Evolutionary conservation across 1,139 yeast genomes (phyloP).

Genomic region (Sugiyamaella grinbergsii): DNA sequence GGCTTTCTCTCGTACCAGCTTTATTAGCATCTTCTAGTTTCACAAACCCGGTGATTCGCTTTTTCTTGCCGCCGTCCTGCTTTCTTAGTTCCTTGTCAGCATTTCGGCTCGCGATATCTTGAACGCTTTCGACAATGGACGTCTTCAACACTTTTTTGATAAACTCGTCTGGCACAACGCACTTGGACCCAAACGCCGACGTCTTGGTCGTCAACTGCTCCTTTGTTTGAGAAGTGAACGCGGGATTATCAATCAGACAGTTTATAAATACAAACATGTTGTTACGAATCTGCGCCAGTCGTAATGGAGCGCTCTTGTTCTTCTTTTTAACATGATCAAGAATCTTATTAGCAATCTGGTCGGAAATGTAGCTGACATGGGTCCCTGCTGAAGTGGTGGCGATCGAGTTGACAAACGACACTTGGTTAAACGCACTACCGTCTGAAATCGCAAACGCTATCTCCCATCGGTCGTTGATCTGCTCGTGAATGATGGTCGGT

Average conservation of each 20-base stretch:
- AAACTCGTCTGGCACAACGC: constrained; percentile 72
- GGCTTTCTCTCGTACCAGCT: constrained; percentile 94
- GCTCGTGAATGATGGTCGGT: constrained; percentile 78
- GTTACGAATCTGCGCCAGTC: constrained; percentile 85
- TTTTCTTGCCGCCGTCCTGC: constrained; percentile 92
- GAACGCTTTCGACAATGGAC: constrained; percentile 77
- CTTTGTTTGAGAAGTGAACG: constrained; percentile 96
- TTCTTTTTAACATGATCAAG: constrained; percentile 73
- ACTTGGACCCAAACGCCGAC: constrained; percentile 85
- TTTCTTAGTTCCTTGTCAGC: constrained; percentile 86
- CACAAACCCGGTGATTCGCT: constrained; percentile 84
- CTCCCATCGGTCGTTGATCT: constrained; percentile 86
- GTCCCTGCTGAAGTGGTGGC: constrained; percentile 98
- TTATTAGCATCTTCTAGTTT: constrained; percentile 94
- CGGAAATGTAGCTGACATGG: constrained; percentile 84
- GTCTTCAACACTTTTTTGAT: constrained; percentile 73
- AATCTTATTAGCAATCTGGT: constrained; percentile 78
- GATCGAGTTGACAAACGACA: constrained; percentile 94
- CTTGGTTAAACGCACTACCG: constrained; percentile 79
- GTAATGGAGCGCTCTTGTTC: constrained; percentile 70
- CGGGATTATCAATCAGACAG: constrained; percentile 93
- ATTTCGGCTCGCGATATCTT: constrained; percentile 81
- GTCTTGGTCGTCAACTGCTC: constrained; percentile 91
- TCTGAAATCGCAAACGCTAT: constrained; percentile 93
- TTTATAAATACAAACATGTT: constrained; percentile 90